Evolutionary conservation across 768 basidiomycete species (phyloP).

Genomic region (Leucosporidium scottii): DNA sequence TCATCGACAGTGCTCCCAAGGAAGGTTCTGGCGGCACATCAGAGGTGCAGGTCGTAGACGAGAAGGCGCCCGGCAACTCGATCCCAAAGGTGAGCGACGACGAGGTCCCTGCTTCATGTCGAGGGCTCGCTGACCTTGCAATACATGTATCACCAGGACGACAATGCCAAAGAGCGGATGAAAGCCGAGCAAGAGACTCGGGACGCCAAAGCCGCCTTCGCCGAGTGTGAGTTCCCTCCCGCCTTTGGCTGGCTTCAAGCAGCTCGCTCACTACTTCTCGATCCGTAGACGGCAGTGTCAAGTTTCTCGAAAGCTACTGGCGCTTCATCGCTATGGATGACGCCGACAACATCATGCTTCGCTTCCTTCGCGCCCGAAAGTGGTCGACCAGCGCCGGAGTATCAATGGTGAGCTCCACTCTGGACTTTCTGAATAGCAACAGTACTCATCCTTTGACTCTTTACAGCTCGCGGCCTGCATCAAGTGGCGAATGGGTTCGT

Average conservation of each 20-base stretch:
- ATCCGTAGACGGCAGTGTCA: constrained; percentile 23
- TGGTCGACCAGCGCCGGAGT: constrained; percentile 34
- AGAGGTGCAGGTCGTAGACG: neutral
- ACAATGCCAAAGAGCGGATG: constrained; percentile 30
- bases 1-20: constrained; percentile 21
- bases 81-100: constrained; percentile 11
- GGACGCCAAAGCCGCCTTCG: constrained; percentile 31
- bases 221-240: constrained; percentile 23
- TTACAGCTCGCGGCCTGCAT: constrained; percentile 27
- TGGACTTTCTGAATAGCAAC: too few relatives aligned
- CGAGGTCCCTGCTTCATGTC: neutral
- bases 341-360: constrained; percentile 31
- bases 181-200: constrained; percentile 26
- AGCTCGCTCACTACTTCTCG: neutral
- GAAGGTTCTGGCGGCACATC: constrained; percentile 5
- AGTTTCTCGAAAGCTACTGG: constrained; percentile 34
- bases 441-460: too few relatives aligned
- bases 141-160: constrained; percentile 15
- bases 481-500: constrained; percentile 33
- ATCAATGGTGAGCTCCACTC: constrained; percentile 27
- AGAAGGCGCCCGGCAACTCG: constrained; percentile 14
- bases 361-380: constrained; percentile 35
- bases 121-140: neutral
- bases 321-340: constrained; percentile 31
- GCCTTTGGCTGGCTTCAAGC: too few relatives aligned